These are phyloP conservation scores for Saccharomycopsis hybrid DNA, from an alignment of 1,139 yeast species.

Conservation along the genomic window DNA sequence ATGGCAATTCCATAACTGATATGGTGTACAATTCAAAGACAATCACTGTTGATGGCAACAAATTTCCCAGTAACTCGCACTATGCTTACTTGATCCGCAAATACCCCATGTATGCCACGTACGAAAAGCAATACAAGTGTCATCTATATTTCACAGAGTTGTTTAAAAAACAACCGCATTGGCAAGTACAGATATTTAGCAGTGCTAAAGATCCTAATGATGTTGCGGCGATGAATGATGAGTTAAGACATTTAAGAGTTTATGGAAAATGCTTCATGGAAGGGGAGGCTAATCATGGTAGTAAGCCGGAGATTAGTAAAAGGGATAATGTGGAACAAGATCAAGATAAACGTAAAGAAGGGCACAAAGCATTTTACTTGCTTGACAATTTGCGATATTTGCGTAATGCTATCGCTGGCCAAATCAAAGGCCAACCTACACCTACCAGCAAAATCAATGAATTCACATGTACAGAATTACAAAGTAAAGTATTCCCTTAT, in stretches of 20 bases:
- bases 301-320: not conserved
- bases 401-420: not conserved
- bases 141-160: not conserved
- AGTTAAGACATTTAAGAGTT: not conserved
- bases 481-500: slow-evolving; percentile 35
- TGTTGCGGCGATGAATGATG: not conserved
- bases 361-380: not conserved
- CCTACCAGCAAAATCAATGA: not conserved
- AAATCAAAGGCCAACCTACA: too few species aligned
- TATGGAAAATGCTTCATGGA: not conserved
- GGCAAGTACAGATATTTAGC: not conserved
- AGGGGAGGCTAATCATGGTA: too few species aligned
- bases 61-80: not conserved
- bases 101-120: not conserved
- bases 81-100: not conserved
- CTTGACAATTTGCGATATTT: not conserved
- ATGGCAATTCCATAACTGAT: too few species aligned
- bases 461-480: slow-evolving; percentile 5
- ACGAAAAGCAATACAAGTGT: not conserved
- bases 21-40: not conserved
- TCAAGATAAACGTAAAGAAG: too few species aligned
- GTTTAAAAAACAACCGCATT: not conserved
- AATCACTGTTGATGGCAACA: not conserved
- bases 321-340: not conserved
- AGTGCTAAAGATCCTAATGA: not conserved